Conservation (phyloP, 192 early-diverging fungal species). For the Spizellomyces sp. region DNA sequence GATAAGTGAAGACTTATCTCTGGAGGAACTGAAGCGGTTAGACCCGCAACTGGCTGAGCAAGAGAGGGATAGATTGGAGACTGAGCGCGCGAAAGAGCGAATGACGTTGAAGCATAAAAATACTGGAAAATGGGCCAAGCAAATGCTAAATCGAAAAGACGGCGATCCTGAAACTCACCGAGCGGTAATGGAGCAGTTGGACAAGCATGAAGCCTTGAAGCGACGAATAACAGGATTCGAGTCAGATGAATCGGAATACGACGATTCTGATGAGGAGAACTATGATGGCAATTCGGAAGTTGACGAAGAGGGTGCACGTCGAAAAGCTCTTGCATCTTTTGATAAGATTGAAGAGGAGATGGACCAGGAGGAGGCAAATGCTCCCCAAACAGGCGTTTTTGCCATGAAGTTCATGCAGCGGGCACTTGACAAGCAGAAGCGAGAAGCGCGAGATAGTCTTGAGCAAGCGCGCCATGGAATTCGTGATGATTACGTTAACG, state of each 20-base stretch:
- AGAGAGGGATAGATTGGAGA: conserved; percentile 69
- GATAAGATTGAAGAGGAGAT: conserved; percentile 51
- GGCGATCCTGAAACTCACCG: conserved; percentile 59
- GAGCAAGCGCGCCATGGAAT: conserved; percentile 10
- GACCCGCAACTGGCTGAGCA: conserved; percentile 72
- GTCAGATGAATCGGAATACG: conserved; percentile 55
- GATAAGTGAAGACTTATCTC: conserved; percentile 32
- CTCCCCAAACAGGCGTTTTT: conserved; percentile 77
- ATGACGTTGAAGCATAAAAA: conserved; percentile 94
- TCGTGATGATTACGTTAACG: conserved; percentile 15
- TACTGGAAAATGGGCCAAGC: conserved; percentile 95
- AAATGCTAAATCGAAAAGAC: conserved; percentile 56
- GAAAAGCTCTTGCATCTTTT: conserved; percentile 27
- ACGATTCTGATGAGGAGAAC: conserved; percentile 61
- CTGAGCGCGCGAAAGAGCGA: conserved; percentile 85
- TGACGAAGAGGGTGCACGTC: conserved; percentile 4
- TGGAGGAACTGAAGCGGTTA: conserved; percentile 53
- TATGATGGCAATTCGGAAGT: conserved; percentile 51
- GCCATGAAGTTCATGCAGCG: conserved; percentile 99
- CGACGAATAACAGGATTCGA: conserved; percentile 79
- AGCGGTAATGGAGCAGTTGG: conserved; percentile 84
- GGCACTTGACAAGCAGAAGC: conserved; percentile 46
- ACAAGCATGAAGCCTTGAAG: conserved; percentile 73
- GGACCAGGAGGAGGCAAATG: conserved; percentile 34
- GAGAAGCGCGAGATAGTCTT: conserved; percentile 31